These are phyloP conservation scores for Plasmodium adleri DNA, from an alignment of 169 alveolate species.

Conservation along the genomic window DNA sequence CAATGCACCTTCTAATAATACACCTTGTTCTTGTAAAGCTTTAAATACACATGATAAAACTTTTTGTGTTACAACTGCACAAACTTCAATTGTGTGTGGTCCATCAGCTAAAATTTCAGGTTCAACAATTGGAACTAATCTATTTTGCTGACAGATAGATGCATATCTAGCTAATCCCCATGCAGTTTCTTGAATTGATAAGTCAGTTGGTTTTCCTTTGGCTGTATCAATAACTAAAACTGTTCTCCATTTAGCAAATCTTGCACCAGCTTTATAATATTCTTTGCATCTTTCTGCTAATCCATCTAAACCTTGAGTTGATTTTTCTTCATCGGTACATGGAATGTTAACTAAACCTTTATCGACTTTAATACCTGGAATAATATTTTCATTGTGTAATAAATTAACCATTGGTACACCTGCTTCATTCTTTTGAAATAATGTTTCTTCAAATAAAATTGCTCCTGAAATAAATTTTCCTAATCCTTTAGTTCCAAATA, in stretches of 20 bases:
- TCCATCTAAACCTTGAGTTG: slow-evolving; percentile 97
- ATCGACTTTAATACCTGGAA: slow-evolving; percentile 99
- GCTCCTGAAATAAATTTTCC: slow-evolving; percentile 98
- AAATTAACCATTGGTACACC: slow-evolving; percentile 92
- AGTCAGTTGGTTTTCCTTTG: slow-evolving; percentile 93
- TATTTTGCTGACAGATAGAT: slow-evolving; percentile 97
- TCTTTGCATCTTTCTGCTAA: slow-evolving; percentile 96
- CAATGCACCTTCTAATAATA: slow-evolving; percentile 97
- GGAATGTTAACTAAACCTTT: slow-evolving; percentile 94
- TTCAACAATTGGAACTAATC: slow-evolving; percentile 99
- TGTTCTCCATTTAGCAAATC: slow-evolving; percentile 99
- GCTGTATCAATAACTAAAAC: slow-evolving; percentile 94
- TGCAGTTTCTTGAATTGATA: slow-evolving; percentile 95
- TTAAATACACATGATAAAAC: slow-evolving; percentile 95
- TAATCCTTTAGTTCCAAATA: slow-evolving; percentile 94
- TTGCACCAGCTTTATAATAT: slow-evolving; percentile 98
- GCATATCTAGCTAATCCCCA: slow-evolving; percentile 99
- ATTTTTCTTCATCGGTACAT: slow-evolving; percentile 92
- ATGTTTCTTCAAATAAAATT: slow-evolving; percentile 98
- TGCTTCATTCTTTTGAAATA: slow-evolving; percentile 93
- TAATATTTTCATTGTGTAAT: slow-evolving; percentile 92
- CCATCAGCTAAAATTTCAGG: slow-evolving; percentile 99
- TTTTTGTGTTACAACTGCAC: slow-evolving; percentile 96
- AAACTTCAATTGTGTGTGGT: slow-evolving; percentile 94
- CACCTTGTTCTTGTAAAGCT: slow-evolving; percentile 95